Evolutionary conservation across 768 basidiomycete species (phyloP).

Genomic region (Trametes coccinea): DNA sequence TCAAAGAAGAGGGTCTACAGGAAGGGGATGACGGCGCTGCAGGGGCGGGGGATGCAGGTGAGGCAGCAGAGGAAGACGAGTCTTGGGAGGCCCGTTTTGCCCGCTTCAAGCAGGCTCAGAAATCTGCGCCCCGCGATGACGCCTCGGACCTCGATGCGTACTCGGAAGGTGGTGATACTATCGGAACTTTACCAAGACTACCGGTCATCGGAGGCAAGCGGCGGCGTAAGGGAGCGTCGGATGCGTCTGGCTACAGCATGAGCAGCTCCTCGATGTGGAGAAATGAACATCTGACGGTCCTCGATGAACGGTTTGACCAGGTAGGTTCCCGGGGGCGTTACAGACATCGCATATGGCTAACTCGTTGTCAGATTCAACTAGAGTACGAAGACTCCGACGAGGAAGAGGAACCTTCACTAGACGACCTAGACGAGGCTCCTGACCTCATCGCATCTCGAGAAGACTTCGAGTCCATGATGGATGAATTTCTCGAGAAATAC

Average conservation of each 20-base stretch:
- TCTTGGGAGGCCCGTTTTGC: constrained; percentile 83
- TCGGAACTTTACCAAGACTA: constrained; percentile 72
- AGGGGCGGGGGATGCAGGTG: constrained; percentile 16
- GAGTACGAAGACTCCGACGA: constrained; percentile 71
- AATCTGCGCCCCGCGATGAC: constrained; percentile 26
- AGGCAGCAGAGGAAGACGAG: constrained; percentile 39
- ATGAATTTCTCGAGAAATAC: constrained; percentile 91
- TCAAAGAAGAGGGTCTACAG: constrained; percentile 53
- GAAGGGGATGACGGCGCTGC: constrained; percentile 32
- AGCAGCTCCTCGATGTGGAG: constrained; percentile 95
- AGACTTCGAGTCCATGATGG: constrained; percentile 89
- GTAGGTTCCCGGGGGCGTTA: constrained; percentile 42
- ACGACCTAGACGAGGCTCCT: constrained; percentile 61
- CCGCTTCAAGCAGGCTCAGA: constrained; percentile 66
- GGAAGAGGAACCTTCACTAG: constrained; percentile 40
- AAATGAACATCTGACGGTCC: constrained; percentile 80
- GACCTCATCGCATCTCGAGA: constrained; percentile 79
- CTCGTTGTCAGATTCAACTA: constrained; percentile 60
- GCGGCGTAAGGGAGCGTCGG: constrained; percentile 70
- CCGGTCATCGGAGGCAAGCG: constrained; percentile 81
- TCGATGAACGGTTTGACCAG: constrained; percentile 95
- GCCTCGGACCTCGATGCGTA: constrained; percentile 47
- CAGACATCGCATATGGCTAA: background rate
- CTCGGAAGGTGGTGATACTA: constrained; percentile 79
- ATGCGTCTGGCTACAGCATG: constrained; percentile 96